Evolutionary conservation across 75 land plant genomes (phyloP), one percentile per base, ranked within the genome.

Genomic region (Larix kaempferi): DNA sequence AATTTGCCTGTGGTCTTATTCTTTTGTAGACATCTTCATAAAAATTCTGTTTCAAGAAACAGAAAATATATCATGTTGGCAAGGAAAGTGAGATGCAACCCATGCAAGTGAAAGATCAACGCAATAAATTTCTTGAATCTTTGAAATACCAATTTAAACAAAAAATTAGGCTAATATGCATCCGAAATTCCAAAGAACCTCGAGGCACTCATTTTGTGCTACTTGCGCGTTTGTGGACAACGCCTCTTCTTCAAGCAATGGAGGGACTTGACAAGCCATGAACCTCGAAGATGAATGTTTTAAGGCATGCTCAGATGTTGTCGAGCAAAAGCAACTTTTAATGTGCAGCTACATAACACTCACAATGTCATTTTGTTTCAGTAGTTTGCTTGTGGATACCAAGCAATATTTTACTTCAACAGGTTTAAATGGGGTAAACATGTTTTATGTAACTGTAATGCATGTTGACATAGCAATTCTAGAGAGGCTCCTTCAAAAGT

Each of bases 311-410:
- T 3, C 14, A 62, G 65, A 26, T 27, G 33, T 29, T 25, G 13
- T 62, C 4, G 65, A 26, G 12, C 10, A 27, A 26, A 29, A 26
- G 29, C 13, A 26, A 62, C 27, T 29, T 25, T 62, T 13, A 62
- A 62, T 62, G 29, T 62, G 65, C 33, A 62, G 27, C 2, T 62
- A 25, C 64, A 62, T 19, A 62, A 29, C 65, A 62, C 35, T 62
- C 39, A 66, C 15, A 19, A 66, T 19, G 7, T 66, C 71, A 66
- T 66, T 66, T 66, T 66, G 19, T 29, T 27, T 66, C 71, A 66
- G 29, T 66, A 2, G 16, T 1, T 66, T 66, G 71, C 35, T 29
- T 29, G n/a, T 29, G n/a, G 41, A 66, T 19, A 66, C 2, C 33
- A 7, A 66, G 4, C 25, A 33, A 64, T 27, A 33, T 14, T 13